Conservation (phyloP, 1,284 basidiomycete genomes). For the Leccinum griseonigrum region DNA sequence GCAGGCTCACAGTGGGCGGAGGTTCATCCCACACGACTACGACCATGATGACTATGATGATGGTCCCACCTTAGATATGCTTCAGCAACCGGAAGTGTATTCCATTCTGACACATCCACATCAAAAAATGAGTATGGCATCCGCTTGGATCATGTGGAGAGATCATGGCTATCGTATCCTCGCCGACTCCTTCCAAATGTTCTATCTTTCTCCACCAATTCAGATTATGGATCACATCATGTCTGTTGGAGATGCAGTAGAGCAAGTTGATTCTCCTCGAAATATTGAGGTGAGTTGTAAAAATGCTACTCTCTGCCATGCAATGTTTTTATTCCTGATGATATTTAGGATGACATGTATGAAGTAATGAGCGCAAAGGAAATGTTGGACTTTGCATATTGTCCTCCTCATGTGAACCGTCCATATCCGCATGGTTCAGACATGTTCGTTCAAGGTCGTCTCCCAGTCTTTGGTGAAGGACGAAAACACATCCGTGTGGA, state of each 20-base stretch:
- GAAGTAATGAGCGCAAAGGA: constrained; percentile 7
- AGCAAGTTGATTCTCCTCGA: too few species aligned
- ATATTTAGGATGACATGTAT: not conserved
- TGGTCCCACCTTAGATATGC: constrained; percentile 11
- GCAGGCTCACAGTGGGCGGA: not conserved
- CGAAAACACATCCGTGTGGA: constrained; percentile 4
- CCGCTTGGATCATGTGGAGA: constrained; percentile 14
- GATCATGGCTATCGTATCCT: constrained; percentile 19
- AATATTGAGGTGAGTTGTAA: not conserved
- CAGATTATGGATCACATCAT: constrained; percentile 13
- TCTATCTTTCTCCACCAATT: constrained; percentile 7
- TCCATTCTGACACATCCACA: not conserved
- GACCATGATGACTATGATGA: constrained; percentile 11
- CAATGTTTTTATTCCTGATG: too few species aligned
- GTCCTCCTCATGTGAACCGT: not conserved
- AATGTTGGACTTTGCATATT: constrained; percentile 7
- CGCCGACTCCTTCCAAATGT: constrained; percentile 12
- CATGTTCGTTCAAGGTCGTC: constrained; percentile 3
- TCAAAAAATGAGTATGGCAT: not conserved
- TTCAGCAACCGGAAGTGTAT: constrained; percentile 9
- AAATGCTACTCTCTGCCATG: too few species aligned
- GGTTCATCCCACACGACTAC: not conserved
- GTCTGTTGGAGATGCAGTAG: not conserved
- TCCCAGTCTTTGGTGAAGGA: not conserved
- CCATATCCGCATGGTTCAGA: constrained; percentile 2